phyloP scores from a whole-genome alignment of 257 asterid genomes.

The Przewalskia tangutica region DNA sequence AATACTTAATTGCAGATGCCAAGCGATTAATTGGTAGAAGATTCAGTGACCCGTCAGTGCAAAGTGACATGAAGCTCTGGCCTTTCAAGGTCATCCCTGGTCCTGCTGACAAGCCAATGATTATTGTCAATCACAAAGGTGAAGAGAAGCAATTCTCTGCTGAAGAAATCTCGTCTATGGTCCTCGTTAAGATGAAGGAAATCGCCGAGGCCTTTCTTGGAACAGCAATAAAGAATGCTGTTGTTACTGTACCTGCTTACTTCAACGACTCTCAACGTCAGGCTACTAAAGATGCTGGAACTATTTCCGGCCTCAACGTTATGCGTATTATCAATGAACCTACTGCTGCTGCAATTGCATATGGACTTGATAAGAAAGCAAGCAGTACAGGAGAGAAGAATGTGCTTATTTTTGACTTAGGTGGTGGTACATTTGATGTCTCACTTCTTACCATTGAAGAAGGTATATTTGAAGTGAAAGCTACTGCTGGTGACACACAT shows the following conservation, averaged over 20 bases:
- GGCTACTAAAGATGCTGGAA: constrained; percentile 39
- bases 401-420: constrained; percentile 29
- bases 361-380: constrained; percentile 33
- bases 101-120: constrained; percentile 28
- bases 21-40: constrained; percentile 28
- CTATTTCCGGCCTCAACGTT: constrained; percentile 26
- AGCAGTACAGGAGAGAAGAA: constrained; percentile 22
- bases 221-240: constrained; percentile 19
- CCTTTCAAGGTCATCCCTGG: constrained; percentile 27
- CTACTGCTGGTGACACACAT: constrained; percentile 34
- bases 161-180: constrained; percentile 28
- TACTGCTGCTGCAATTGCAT: constrained; percentile 39
- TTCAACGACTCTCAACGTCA: constrained; percentile 36
- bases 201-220: constrained; percentile 26
- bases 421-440: constrained; percentile 37
- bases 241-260: constrained; percentile 30
- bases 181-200: constrained; percentile 25
- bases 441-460: constrained; percentile 27
- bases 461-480: constrained; percentile 27
- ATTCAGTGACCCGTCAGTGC: constrained; percentile 24
- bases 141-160: constrained; percentile 28
- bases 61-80: constrained; percentile 26
- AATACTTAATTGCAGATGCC: constrained; percentile 15
- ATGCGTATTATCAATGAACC: constrained; percentile 36
- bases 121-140: constrained; percentile 21